These are phyloP conservation scores for Babesia bovis DNA, from an alignment of 169 alveolate species.

Conservation along the genomic window DNA sequence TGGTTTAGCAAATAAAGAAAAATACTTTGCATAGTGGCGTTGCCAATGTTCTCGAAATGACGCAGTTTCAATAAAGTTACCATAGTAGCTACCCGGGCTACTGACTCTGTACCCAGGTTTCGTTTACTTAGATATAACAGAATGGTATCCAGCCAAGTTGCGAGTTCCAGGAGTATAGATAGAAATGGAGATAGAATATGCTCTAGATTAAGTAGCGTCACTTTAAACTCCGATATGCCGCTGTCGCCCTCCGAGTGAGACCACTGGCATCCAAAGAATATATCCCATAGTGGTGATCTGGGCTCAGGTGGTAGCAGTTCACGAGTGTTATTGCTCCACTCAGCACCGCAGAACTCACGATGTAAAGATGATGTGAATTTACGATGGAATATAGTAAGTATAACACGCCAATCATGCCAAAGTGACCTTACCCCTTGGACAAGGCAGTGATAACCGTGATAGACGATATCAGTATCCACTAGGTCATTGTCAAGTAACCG, in stretches of 20 bases:
- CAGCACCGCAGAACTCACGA: conserved; percentile 21
- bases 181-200: conserved; percentile 20
- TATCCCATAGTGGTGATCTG: background rate
- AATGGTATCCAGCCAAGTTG: conserved; percentile 1
- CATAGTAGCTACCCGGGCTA: conserved; percentile 7
- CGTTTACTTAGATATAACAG: background rate
- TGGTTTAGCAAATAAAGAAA: conserved; percentile 19
- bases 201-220: conserved; percentile 20
- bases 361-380: conserved; percentile 9
- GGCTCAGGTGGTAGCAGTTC: background rate
- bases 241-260: background rate
- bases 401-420: conserved; percentile 18
- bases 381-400: conserved; percentile 7
- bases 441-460: conserved; percentile 1
- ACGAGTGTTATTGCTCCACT: background rate
- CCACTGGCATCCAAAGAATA: background rate
- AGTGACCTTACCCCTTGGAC: background rate
- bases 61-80: conserved; percentile 15
- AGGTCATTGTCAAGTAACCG: background rate
- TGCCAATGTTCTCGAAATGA: conserved; percentile 12
- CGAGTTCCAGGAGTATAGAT: conserved; percentile 12
- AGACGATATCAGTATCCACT: background rate
- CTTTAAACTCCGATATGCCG: conserved; percentile 22
- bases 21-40: background rate
- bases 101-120: background rate